Percentiles rank a stretch among this genome's conserved stretches.
Conservation (phyloP, 2,329 filamentous ascomycete species). For the Arthroderma sp. region DNA sequence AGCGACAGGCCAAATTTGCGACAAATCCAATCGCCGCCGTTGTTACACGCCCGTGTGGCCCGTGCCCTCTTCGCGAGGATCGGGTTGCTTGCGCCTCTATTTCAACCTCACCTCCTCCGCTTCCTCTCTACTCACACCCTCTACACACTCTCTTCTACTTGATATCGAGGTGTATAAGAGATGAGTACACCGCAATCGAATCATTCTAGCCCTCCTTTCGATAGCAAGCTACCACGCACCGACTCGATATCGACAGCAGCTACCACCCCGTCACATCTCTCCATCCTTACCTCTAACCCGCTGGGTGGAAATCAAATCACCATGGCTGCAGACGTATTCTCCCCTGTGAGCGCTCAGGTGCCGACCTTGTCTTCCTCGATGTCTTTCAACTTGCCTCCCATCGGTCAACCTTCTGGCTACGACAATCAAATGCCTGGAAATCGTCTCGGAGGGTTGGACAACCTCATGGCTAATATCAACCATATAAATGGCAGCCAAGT, state of each 20-base stretch:
- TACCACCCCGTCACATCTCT: slow-evolving; percentile 6
- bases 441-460: slow-evolving; percentile 10
- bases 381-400: slow-evolving; percentile 25
- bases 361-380: slow-evolving; percentile 23
- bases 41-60: background rate
- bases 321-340: slow-evolving; percentile 33
- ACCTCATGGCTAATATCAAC: slow-evolving; percentile 2
- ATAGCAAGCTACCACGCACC: slow-evolving; percentile 7
- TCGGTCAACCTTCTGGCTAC: slow-evolving; percentile 25
- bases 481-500: slow-evolving; percentile 22
- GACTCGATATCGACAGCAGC: slow-evolving; percentile 3
- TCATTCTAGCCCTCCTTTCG: slow-evolving; percentile 7
- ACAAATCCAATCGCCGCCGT: no score
- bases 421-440: slow-evolving; percentile 7
- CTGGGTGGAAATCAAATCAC: slow-evolving; percentile 28
- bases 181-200: slow-evolving; percentile 6
- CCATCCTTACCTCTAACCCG: slow-evolving; percentile 17
- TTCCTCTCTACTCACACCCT: background rate
- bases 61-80: slow-evolving; percentile 9
- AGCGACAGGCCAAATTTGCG: no score
- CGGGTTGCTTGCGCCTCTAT: background rate
- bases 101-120: background rate
- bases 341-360: slow-evolving; percentile 22
- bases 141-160: background rate
- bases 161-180: background rate